Percentiles rank a stretch among this genome's conserved stretches.
These are phyloP conservation scores for Hyaloperonospora arabidopsidis DNA, from an alignment of 352 stramenopile species.

Conservation along the genomic window DNA sequence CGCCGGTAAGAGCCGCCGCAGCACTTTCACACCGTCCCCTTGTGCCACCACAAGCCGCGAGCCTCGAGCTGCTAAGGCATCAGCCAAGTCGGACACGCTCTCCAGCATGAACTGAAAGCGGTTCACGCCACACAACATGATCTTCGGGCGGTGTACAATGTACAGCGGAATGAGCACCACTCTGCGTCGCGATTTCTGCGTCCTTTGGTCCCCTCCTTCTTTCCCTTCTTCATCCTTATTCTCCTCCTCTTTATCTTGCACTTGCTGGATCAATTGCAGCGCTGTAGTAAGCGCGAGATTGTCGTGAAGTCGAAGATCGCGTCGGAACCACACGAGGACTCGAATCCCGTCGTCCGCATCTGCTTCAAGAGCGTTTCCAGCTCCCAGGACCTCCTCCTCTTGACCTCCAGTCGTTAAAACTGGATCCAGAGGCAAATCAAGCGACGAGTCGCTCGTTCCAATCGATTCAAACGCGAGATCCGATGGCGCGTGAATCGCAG, in stretches of 20 bases:
- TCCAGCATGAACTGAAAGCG: slow-evolving; percentile 91
- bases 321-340: slow-evolving; percentile 89
- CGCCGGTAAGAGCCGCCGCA: slow-evolving; percentile 68
- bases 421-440: not conserved
- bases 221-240: too few species aligned
- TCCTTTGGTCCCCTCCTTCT: not conserved
- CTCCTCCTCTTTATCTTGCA: not conserved
- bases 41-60: slow-evolving; percentile 60
- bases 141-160: slow-evolving; percentile 78
- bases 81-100: slow-evolving; percentile 77
- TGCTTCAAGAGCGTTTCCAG: slow-evolving; percentile 5
- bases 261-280: slow-evolving; percentile 29
- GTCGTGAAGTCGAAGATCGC: slow-evolving; percentile 93
- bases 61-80: slow-evolving; percentile 52
- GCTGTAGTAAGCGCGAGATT: slow-evolving; percentile 89
- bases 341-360: slow-evolving; percentile 18
- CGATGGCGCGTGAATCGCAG: slow-evolving; percentile 21
- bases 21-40: slow-evolving; percentile 68
- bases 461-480: slow-evolving; percentile 6
- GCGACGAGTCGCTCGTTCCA: not conserved
- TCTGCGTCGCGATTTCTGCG: not conserved
- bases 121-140: slow-evolving; percentile 73
- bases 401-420: not conserved
- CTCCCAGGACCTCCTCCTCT: not conserved
- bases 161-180: slow-evolving; percentile 80